phyloP scores from a whole-genome alignment of 371 early-diverging fungal species.

The Scutellospora calospora region DNA sequence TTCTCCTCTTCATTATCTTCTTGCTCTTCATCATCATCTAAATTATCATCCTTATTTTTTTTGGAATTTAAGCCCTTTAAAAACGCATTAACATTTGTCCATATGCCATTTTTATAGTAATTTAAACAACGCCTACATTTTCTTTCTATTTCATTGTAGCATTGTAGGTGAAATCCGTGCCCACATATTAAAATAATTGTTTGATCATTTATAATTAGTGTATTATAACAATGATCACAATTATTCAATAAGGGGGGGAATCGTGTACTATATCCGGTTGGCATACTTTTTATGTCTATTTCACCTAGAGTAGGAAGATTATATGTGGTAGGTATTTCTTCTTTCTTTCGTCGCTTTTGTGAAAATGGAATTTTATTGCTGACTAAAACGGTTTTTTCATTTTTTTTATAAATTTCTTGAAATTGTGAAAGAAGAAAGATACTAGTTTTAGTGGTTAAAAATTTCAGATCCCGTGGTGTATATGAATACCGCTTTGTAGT shows the following conservation, averaged over 20 bases:
- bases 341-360: neutral
- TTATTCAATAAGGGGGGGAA: neutral
- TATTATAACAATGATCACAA: neutral
- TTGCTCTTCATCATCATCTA: neutral
- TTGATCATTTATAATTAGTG: neutral
- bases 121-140: neutral
- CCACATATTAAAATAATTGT: neutral
- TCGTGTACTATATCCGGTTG: neutral
- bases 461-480: neutral
- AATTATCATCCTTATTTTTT: neutral
- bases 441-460: neutral
- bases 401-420: neutral
- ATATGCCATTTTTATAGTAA: neutral
- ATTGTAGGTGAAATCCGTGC: neutral
- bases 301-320: neutral
- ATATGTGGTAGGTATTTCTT: neutral
- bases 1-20: neutral
- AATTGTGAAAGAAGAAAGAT: slow-evolving; percentile 24
- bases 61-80: neutral
- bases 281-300: neutral
- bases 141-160: neutral
- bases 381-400: neutral
- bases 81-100: neutral
- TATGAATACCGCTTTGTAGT: neutral
- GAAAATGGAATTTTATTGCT: neutral